Percentiles rank a stretch among this genome's conserved stretches.
Evolutionary conservation across 495 filamentous ascomycete genomes (phyloP).

Genomic region (Penicillium coffeae): DNA sequence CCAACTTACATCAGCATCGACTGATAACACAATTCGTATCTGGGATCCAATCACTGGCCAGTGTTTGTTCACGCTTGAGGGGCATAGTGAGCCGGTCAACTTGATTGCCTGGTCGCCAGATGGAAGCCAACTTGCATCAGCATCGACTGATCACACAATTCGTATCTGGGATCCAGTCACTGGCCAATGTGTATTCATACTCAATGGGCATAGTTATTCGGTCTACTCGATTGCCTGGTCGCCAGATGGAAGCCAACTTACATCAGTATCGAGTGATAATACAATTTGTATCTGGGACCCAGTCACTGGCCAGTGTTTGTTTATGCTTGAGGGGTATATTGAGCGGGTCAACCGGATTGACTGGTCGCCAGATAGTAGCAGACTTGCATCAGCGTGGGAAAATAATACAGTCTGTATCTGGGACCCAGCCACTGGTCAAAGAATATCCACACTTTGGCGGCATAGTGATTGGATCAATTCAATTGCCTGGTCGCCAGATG

Average conservation of each 20-base stretch:
- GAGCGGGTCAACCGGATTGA: slow-evolving; percentile 14
- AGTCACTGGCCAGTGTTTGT: slow-evolving; percentile 12
- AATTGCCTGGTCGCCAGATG: neutral
- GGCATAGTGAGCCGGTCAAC: no score
- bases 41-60: no score
- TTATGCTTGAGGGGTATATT: slow-evolving; percentile 19
- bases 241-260: slow-evolving; percentile 23
- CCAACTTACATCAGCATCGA: no score
- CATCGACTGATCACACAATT: no score
- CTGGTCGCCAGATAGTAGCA: slow-evolving; percentile 18
- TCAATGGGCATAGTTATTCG: no score
- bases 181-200: no score
- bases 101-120: no score
- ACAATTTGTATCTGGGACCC: slow-evolving; percentile 30
- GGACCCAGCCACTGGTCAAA: neutral
- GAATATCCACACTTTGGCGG: slow-evolving; percentile 7
- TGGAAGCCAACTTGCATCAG: no score
- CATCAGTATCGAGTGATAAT: slow-evolving; percentile 25
- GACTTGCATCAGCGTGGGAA: slow-evolving; percentile 14
- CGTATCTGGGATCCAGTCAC: no score
- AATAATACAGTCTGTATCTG: slow-evolving; percentile 19
- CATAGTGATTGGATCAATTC: neutral
- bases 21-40: no score
- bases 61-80: no score
- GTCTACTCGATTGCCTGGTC: no score